Conservation (phyloP, 805 yeast genomes). For the Sugiyamaella valdiviana region DNA sequence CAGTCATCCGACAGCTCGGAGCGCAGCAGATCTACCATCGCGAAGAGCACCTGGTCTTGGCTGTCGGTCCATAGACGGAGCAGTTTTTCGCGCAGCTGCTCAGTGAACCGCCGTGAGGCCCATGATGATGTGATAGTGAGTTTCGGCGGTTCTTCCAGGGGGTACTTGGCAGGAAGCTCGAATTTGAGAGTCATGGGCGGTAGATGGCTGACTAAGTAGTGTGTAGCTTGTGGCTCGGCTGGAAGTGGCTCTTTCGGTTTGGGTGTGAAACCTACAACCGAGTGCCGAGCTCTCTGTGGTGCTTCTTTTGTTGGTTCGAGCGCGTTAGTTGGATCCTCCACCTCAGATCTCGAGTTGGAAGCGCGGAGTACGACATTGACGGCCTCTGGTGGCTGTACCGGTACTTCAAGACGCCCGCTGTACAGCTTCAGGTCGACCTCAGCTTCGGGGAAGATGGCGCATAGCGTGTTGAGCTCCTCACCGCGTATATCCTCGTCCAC, state of each 20-base stretch:
- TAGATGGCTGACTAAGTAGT: conserved; percentile 7
- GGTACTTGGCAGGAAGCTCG: conserved; percentile 15
- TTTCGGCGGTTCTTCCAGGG: conserved; percentile 9
- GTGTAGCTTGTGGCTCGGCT: not conserved
- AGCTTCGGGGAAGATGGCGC: conserved; percentile 20
- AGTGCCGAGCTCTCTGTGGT: not conserved
- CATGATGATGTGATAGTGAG: conserved; percentile 10
- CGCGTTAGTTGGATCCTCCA: not conserved
- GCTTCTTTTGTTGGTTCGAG: not conserved
- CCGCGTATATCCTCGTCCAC: conserved; percentile 5
- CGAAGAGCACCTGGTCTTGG: conserved; percentile 13
- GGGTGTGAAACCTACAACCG: not conserved
- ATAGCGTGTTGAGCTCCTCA: conserved; percentile 15
- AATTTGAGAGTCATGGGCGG: conserved; percentile 16
- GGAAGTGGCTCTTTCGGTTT: not conserved
- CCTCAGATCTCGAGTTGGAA: not conserved
- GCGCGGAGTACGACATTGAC: conserved; percentile 6
- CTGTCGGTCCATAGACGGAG: conserved; percentile 9
- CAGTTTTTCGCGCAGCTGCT: conserved; percentile 1
- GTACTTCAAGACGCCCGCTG: conserved; percentile 7
- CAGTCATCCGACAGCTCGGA: conserved; percentile 1
- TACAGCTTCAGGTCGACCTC: not conserved
- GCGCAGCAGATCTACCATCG: conserved; percentile 14
- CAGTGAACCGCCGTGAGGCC: conserved; percentile 5
- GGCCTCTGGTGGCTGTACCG: conserved; percentile 6